Evolutionary conservation across 2,329 filamentous ascomycete species (phyloP).

Genomic region (Colletotrichum tanaceti): DNA sequence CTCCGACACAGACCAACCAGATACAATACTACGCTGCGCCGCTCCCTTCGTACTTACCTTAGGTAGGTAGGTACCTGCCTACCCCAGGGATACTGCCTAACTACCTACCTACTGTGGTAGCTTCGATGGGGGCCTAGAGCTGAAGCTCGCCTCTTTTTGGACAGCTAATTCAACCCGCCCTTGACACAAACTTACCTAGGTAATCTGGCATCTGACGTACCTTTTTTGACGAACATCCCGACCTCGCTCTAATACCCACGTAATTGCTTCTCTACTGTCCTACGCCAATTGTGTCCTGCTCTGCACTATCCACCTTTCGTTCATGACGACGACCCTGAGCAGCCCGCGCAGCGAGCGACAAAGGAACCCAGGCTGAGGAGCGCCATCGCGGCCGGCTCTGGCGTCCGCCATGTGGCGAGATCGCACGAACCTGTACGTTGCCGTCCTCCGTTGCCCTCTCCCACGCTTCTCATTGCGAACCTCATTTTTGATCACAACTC

Average conservation of each 20-base stretch:
- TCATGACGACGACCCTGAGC: constrained; percentile 38
- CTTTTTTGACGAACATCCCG: constrained; percentile 1
- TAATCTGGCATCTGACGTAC: constrained; percentile 13
- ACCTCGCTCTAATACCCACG: background rate
- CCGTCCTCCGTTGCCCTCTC: constrained; percentile 41
- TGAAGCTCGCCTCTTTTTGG: constrained; percentile 12
- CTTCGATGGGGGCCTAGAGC: constrained; percentile 17
- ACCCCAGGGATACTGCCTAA: background rate
- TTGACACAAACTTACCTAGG: constrained; percentile 19
- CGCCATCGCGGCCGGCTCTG: constrained; percentile 40
- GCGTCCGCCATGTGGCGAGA: constrained; percentile 95
- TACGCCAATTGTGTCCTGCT: constrained; percentile 30
- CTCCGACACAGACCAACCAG: constrained; percentile 5
- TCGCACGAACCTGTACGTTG: constrained; percentile 91
- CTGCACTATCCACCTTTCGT: constrained; percentile 15
- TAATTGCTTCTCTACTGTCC: constrained; percentile 5
- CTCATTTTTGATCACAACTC: constrained; percentile 45
- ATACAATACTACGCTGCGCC: background rate
- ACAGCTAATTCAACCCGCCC: constrained; percentile 22
- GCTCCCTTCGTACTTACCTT: background rate
- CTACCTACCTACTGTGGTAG: background rate
- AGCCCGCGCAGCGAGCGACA: constrained; percentile 39
- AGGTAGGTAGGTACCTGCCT: too few relatives aligned
- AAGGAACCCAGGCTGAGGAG: constrained; percentile 38
- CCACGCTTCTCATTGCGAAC: constrained; percentile 36